phyloP scores from a whole-genome alignment of 2,329 filamentous ascomycete species.

The Aspergillus brunneoviolaceus region DNA sequence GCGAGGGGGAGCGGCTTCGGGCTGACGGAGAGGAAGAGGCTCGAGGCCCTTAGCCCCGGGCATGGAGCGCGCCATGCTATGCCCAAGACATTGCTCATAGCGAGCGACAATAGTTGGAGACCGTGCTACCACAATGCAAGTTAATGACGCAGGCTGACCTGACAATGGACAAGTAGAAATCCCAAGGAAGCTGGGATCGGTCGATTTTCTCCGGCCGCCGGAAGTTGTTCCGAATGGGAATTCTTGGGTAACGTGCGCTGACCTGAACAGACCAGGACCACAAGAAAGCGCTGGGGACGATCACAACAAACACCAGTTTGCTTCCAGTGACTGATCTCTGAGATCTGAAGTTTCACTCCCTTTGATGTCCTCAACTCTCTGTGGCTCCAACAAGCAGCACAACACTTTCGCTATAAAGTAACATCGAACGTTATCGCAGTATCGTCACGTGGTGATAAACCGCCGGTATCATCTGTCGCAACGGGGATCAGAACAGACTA shows the following conservation, averaged over 20 bases:
- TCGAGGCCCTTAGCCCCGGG: conserved; percentile 32
- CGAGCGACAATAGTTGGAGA: conserved; percentile 21
- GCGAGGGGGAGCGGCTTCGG: conserved; percentile 20
- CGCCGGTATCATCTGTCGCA: neutral
- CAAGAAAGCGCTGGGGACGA: too few species aligned
- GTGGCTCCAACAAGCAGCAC: neutral
- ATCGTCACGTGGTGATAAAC: neutral
- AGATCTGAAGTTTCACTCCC: too few species aligned
- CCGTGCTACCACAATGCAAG: neutral
- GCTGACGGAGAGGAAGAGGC: conserved; percentile 20
- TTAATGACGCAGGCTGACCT: neutral
- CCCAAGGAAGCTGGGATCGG: neutral
- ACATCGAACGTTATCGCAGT: neutral
- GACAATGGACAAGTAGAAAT: neutral
- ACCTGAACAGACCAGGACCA: too few species aligned
- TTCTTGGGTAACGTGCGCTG: neutral
- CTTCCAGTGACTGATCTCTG: too few species aligned
- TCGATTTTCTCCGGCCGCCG: conserved; percentile 19
- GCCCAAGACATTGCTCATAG: conserved; percentile 46
- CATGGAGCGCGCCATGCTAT: conserved; percentile 44
- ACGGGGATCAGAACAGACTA: neutral
- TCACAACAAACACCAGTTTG: too few species aligned
- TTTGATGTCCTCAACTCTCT: too few species aligned
- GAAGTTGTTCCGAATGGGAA: conserved; percentile 18
- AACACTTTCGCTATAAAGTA: neutral